Evolutionary conservation across 129 eudicot genomes (phyloP).

Genomic region (Helichrysum umbraculigerum): DNA sequence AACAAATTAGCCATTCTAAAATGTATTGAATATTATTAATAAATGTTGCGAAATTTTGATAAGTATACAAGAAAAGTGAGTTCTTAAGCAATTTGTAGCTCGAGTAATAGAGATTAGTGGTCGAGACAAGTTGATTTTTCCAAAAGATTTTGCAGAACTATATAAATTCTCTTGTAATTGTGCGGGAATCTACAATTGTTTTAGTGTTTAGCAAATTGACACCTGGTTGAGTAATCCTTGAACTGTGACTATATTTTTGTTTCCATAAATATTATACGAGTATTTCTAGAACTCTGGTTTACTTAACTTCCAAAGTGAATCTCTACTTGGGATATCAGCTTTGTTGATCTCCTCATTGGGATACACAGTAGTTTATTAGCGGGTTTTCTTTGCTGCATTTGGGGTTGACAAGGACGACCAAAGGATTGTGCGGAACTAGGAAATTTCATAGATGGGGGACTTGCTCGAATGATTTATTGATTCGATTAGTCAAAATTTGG

Average conservation of each 20-base stretch:
- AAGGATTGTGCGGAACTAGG: background rate
- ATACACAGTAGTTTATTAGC: background rate
- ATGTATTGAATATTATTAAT: too few species aligned
- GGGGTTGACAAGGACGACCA: background rate
- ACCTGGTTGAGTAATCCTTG: background rate
- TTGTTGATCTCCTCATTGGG: background rate
- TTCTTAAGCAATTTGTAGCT: too few species aligned
- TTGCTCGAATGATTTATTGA: background rate
- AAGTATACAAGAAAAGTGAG: too few species aligned
- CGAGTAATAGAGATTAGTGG: too few species aligned
- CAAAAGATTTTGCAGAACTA: too few species aligned
- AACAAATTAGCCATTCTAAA: too few species aligned
- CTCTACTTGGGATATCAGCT: background rate
- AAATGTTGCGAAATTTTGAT: too few species aligned
- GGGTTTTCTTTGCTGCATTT: background rate
- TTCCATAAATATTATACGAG: too few species aligned
- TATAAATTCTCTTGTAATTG: too few species aligned
- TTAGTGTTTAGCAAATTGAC: background rate
- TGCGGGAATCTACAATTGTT: too few species aligned
- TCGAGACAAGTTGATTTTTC: too few species aligned
- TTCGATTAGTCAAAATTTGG: background rate
- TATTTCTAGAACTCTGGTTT: too few species aligned
- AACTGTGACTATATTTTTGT: background rate
- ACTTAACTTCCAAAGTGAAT: background rate
- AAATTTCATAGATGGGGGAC: background rate